Base-by-base conservation (phyloP, 805 yeast genomes). In the Candida easanensis region DNA sequence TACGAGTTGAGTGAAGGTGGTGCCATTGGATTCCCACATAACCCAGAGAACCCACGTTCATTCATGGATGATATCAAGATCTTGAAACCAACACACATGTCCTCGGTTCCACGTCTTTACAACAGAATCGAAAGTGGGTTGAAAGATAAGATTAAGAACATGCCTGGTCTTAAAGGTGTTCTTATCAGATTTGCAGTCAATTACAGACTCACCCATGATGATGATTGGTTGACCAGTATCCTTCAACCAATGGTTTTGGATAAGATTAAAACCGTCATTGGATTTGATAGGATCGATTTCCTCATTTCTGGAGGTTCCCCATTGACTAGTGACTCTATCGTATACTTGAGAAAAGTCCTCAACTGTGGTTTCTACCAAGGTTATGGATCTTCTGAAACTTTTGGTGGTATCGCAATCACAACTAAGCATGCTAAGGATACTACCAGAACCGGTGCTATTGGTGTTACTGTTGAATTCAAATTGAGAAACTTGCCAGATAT, bases 351-450 rank as follows among this genome's bases (percentile, higher is more conserved):
- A 54, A 80, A 80, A n/a, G 70, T 80, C 1, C 70, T 85, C 41
- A 77, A 76, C 48, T 61, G 76, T 44, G 67, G 73, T n/a, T 57
- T 76, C 38, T 60, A 66, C 42, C 89, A 84, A 63, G 93, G 91
- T n/a, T 84, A 83, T 61, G 91, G 90, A 3, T 69, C 80, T 31
- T 79, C 88, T 4, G 91, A 84, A 63, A 69, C 82, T 4, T 77
- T 79, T 66, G 84, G 85, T n/a, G 88, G 88, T 13, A 55, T 77
- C 42, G 67, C 61, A 58, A 56, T 56, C 23, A 56, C 70, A 10
- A 69, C 69, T n/a, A 69, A 74, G 35, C 54, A 65, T 46, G 88
- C 82, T 42, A 51, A 57, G 33, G 86, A 84, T n/a, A 67, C 79
- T 3, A 18, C 52, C 4, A 54, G 59, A 46, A 74, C 80, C 49